These are phyloP conservation scores for Kodamaea leandrae DNA, from an alignment of 805 yeast species.

Conservation along the genomic window DNA sequence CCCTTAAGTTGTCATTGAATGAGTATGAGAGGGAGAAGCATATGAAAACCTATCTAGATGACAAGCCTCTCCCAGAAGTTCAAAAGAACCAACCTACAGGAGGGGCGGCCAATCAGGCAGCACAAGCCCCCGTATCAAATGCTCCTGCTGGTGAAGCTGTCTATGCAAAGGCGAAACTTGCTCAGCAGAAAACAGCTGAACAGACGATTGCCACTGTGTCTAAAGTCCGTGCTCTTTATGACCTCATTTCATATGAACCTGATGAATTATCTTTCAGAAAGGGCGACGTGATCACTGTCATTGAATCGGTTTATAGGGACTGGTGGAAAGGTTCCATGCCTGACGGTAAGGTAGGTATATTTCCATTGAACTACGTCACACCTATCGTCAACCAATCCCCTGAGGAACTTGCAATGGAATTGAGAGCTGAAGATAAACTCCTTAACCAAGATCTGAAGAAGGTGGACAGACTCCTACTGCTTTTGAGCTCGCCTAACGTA, in stretches of 20 bases:
- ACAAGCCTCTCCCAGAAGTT: slow-evolving; percentile 38
- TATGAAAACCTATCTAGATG: slow-evolving; percentile 23
- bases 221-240: slow-evolving; percentile 83
- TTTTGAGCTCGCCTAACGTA: slow-evolving; percentile 42
- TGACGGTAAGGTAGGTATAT: slow-evolving; percentile 77
- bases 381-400: slow-evolving; percentile 67
- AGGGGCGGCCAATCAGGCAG: slow-evolving; percentile 11
- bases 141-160: not conserved
- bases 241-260: slow-evolving; percentile 70
- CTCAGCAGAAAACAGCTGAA: slow-evolving; percentile 18
- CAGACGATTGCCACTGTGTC: slow-evolving; percentile 48
- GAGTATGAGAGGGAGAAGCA: slow-evolving; percentile 50
- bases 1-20: slow-evolving; percentile 66
- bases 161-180: slow-evolving; percentile 2
- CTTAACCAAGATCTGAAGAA: slow-evolving; percentile 51
- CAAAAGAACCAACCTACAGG: slow-evolving; percentile 9
- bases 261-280: slow-evolving; percentile 84
- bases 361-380: slow-evolving; percentile 89
- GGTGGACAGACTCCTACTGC: slow-evolving; percentile 66
- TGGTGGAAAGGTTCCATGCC: slow-evolving; percentile 92
- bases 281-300: slow-evolving; percentile 84
- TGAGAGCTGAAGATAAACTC: slow-evolving; percentile 50
- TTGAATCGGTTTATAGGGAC: slow-evolving; percentile 84
- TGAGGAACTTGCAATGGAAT: slow-evolving; percentile 54
- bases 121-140: slow-evolving; percentile 16